Conservation (phyloP, 1,284 basidiomycete species). For the Boletellus deceptivus region DNA sequence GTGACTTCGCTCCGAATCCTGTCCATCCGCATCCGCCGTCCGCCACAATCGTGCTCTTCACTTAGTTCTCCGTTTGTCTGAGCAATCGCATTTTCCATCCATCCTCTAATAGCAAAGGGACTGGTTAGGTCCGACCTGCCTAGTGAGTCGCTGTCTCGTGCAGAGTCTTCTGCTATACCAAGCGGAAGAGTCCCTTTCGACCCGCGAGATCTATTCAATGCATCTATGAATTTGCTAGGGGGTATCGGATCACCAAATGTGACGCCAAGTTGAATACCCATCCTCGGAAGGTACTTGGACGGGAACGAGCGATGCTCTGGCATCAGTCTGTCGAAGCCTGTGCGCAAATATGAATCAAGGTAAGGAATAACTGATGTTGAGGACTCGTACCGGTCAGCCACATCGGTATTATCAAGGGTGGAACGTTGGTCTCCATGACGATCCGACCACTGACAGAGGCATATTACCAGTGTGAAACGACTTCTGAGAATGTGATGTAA, state of each 20-base stretch:
- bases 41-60: not conserved
- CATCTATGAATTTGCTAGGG: constrained; percentile 38
- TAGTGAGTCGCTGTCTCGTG: not conserved
- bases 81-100: constrained; percentile 10
- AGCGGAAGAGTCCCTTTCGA: not conserved
- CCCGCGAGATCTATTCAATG: constrained; percentile 19
- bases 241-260: constrained; percentile 70
- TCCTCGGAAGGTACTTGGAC: constrained; percentile 67
- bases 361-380: not conserved
- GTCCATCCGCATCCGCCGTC: constrained; percentile 27
- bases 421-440: constrained; percentile 71
- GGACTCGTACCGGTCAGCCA: constrained; percentile 74
- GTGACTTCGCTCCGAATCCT: constrained; percentile 55
- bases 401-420: constrained; percentile 89
- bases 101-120: constrained; percentile 2
- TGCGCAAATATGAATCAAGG: not conserved
- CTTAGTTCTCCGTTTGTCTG: constrained; percentile 1
- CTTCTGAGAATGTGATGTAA: constrained; percentile 5
- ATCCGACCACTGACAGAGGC: constrained; percentile 65
- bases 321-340: constrained; percentile 89
- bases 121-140: not conserved
- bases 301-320: constrained; percentile 76
- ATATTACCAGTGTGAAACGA: constrained; percentile 4
- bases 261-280: constrained; percentile 61
- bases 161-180: not conserved